Base-by-base conservation (phyloP, 257 asterid genomes). In the Gynochthodes officinalis region DNA sequence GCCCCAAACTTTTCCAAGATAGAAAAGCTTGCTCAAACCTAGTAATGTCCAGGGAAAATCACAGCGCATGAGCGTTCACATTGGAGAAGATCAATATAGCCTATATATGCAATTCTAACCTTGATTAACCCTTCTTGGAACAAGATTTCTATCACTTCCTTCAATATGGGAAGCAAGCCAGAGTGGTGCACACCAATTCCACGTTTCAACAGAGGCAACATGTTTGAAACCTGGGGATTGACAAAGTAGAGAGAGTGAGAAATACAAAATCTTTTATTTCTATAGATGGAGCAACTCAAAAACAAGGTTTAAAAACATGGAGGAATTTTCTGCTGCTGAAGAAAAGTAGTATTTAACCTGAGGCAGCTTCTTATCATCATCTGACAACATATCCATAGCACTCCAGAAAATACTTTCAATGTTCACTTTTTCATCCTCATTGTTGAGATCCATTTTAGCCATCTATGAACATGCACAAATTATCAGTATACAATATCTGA, bases 171-270 rank as follows among this genome's bases (percentile, higher is more conserved):
- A 75, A 95, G 97, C 86, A 95, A 86, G 58, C 99, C 98, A 85
- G 99, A 95, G 83, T 95, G 99, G 84, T 95, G 99, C 53, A 95
- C 98, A 43, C 98, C 98, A 64, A 92, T 95, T 54, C 99, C 99
- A 69, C 99, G 90, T 85, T 92, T 92, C 86, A 95, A 82, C 65
- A 91, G 72, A 49, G 99, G 99, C 74, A 95, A 88, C 98, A 94
- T 89, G 81, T 87, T 89, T 76, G 95, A 85, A 65, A 94, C 98
- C 99, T 91, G 85, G 37, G 70, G 58, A 49, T 53, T 15, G 35
- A 44, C 33, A 53, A 72, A 63, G n/a, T 69, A 16, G 7, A 44
- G 76, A 32, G 43, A 21, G 64, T 52, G 55, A 73, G 46, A 39
- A 70, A 50, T 7, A 69, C 5, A 50, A 0, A 21, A 44, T 18